Evolutionary conservation across 257 asterid genomes (phyloP).

Genomic region (Solanum acaule): DNA sequence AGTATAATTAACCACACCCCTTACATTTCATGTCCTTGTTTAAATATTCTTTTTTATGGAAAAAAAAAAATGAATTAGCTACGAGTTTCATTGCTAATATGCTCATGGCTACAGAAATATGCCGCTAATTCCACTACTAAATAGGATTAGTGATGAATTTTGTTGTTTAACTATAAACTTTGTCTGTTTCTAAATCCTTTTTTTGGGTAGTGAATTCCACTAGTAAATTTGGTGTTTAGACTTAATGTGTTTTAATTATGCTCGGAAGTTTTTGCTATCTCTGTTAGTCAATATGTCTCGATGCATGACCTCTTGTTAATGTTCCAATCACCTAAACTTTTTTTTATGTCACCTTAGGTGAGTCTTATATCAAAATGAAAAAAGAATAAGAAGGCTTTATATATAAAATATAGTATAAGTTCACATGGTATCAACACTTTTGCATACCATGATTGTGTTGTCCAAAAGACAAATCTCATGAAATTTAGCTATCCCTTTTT

Average conservation of each 20-base stretch:
- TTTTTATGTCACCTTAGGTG: not conserved
- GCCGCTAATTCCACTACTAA: too few relatives aligned
- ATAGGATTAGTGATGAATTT: not conserved
- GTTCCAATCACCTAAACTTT: not conserved
- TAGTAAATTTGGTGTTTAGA: not conserved
- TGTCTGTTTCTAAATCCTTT: fast-evolving
- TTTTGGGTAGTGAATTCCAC: not conserved
- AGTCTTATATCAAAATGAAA: not conserved
- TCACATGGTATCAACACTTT: not conserved
- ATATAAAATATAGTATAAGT: not conserved
- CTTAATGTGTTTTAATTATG: not conserved
- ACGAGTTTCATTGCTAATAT: not conserved
- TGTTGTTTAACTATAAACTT: not conserved
- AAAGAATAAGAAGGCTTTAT: not conserved
- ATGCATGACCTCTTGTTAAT: not conserved
- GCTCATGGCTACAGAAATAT: not conserved
- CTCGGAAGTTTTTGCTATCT: not conserved
- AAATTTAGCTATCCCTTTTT: not conserved
- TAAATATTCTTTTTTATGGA: not conserved
- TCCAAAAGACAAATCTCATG: not conserved
- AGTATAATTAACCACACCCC: not conserved
- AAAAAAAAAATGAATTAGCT: not conserved
- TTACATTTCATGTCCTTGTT: not conserved
- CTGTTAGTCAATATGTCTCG: not conserved
- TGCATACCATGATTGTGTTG: not conserved